Percentiles rank a stretch among this genome's conserved stretches.
Evolutionary conservation across 2,329 filamentous ascomycete genomes (phyloP).

Genomic region (Cordyceps cateniannulata): DNA sequence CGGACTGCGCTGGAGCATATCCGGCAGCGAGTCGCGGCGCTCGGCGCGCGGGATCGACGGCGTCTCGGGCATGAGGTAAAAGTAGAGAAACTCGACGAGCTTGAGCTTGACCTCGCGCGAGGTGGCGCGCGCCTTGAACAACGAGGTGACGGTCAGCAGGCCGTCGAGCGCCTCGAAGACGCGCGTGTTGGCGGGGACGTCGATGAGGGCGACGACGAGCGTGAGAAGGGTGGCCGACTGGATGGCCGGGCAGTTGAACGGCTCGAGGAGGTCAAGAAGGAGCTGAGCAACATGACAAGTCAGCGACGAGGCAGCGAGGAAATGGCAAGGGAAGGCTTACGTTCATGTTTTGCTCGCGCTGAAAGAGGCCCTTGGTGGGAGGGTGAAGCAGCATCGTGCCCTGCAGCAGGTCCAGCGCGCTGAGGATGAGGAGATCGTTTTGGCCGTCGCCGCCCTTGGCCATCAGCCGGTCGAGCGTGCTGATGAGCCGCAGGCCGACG

Average conservation of each 20-base stretch:
- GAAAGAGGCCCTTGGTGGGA: slow-evolving; percentile 79
- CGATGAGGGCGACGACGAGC: slow-evolving; percentile 81
- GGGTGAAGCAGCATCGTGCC: slow-evolving; percentile 84
- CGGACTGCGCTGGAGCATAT: slow-evolving; percentile 58
- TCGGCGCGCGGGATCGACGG: slow-evolving; percentile 47
- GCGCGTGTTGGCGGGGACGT: slow-evolving; percentile 79
- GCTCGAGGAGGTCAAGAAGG: slow-evolving; percentile 88
- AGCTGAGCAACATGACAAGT: slow-evolving; percentile 41
- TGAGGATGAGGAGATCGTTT: slow-evolving; percentile 83
- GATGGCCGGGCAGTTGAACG: slow-evolving; percentile 83
- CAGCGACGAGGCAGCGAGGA: background rate
- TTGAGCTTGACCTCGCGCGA: slow-evolving; percentile 87
- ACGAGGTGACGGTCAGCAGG: slow-evolving; percentile 79
- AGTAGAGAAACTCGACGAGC: slow-evolving; percentile 95
- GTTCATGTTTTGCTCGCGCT: slow-evolving; percentile 91
- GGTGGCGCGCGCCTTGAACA: slow-evolving; percentile 86
- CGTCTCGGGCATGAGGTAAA: slow-evolving; percentile 94
- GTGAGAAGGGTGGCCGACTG: slow-evolving; percentile 86
- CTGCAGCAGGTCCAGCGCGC: slow-evolving; percentile 82
- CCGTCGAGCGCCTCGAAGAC: slow-evolving; percentile 91
- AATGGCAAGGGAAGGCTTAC: slow-evolving; percentile 35
- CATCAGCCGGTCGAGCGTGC: slow-evolving; percentile 78
- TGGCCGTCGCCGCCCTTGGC: slow-evolving; percentile 75
- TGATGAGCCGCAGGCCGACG: slow-evolving; percentile 77
- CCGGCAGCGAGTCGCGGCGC: slow-evolving; percentile 38